Conservation (phyloP, 176 grass and related monocot species). For the Microstegium vimineum region DNA sequence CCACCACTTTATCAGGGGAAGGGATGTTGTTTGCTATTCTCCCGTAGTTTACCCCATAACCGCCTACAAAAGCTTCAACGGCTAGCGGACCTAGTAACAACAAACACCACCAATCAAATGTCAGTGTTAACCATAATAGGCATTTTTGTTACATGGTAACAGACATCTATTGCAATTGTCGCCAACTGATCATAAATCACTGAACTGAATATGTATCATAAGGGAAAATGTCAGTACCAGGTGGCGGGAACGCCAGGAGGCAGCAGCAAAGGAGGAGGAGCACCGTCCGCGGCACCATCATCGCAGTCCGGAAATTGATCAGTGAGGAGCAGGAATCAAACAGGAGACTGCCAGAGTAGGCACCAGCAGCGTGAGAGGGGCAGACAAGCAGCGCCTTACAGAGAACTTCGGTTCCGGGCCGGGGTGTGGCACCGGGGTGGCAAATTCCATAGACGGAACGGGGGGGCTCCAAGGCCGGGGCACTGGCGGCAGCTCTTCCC, state of each 20-base stretch:
- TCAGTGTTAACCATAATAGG: not conserved
- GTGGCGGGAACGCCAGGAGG: conserved; percentile 44
- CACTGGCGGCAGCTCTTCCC: conserved; percentile 8
- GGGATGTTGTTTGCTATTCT: conserved; percentile 90
- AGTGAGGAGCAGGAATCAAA: not conserved
- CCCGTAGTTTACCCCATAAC: conserved; percentile 89
- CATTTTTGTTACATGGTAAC: not conserved
- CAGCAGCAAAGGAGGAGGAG: conserved; percentile 50
- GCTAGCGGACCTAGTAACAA: conserved; percentile 37
- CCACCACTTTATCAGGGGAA: conserved; percentile 73
- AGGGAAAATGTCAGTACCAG: conserved; percentile 26
- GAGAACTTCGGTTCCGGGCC: conserved; percentile 11
- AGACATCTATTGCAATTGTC: not conserved
- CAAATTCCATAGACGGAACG: conserved; percentile 46
- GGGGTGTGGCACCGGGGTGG: conserved; percentile 4
- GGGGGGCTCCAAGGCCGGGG: conserved; percentile 8
- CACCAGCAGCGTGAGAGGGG: not conserved
- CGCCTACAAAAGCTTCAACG: conserved; percentile 59
- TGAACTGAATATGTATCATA: no score
- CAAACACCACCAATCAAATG: conserved; percentile 26
- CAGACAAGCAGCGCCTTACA: not conserved
- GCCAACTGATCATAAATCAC: not conserved
- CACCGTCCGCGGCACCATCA: not conserved
- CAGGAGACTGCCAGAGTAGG: not conserved
- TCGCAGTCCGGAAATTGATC: not conserved